Evolutionary conservation across 2,329 filamentous ascomycete species (phyloP), one percentile per base, ranked within the genome.

Genomic region (Mycosphaerella arachidis): DNA sequence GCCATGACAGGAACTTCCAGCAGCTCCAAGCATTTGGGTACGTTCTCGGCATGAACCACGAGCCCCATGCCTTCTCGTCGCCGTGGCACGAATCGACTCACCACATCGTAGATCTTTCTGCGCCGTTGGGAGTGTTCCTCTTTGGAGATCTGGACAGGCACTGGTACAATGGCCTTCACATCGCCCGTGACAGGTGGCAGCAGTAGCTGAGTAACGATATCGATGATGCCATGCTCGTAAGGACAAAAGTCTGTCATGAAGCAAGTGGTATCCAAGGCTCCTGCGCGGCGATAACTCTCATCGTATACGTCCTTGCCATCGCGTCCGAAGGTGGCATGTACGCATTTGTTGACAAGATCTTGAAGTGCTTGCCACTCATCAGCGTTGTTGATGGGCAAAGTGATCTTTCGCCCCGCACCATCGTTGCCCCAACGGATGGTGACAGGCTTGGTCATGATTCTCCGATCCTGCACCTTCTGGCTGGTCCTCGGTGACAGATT

Each of bases 231-330:
- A 6, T 74, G 66, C 8, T 79, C 56, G 48, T 60, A 63, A 1
- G 61, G 58, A 45, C 61, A 63, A 53, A 60, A 58, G 30, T 50
- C 33, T 9, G 60, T 56, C 13, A 37, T 40, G 54, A 86, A 86
- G 0, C 70, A 61, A 0, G 70, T 52, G 0, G 69, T 62, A n/a
- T 83, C 77, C n/a, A 86, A 65, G 66, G 82, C 81, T 0, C 71
- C 68, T 1, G 82, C 83, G 58, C 79, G 81, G 16, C 83, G 77
- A 60, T 84, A 84, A 0, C 69, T 69, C 55, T 81, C 77, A 59
- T 86, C 82, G 2, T 79, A 68, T 0, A 84, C 73, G 59, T 83
- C 75, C 58, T 80, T 35, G 1, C 74, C 72, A 0, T 74, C 72
- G 7, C 65, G 63, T 0, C 82, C 82, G 63, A 84, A 84, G 0